Evolutionary conservation across 306 rosid genomes (phyloP).

Genomic region (Rosa multiflora): DNA sequence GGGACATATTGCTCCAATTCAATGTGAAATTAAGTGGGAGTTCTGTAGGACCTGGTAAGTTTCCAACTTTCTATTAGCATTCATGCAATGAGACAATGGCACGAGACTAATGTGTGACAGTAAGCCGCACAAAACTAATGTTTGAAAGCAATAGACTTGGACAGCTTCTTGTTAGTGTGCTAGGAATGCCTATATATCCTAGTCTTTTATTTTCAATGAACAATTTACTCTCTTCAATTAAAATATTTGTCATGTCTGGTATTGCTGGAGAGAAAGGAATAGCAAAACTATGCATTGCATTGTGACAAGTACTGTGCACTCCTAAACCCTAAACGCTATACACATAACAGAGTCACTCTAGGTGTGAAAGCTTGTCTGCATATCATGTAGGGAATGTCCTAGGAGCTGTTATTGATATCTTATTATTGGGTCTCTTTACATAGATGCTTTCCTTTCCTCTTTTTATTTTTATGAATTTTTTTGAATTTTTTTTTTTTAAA

Average conservation of each 20-base stretch:
- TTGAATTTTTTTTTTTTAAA: neutral
- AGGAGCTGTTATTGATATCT: neutral
- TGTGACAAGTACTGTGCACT: neutral
- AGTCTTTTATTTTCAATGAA: constrained; percentile 20
- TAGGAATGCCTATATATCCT: constrained; percentile 15
- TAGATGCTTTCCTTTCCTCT: neutral
- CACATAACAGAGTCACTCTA: neutral
- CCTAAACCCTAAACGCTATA: neutral
- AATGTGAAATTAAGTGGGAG: constrained; percentile 29
- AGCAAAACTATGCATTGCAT: neutral
- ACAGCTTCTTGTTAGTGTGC: constrained; percentile 27
- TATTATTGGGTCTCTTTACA: neutral
- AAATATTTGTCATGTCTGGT: neutral
- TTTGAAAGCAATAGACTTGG: constrained; percentile 30
- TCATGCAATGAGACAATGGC: constrained; percentile 1
- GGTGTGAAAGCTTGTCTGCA: neutral
- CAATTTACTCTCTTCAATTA: constrained; percentile 12
- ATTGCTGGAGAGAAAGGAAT: neutral
- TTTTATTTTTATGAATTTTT: neutral
- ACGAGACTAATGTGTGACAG: constrained; percentile 13
- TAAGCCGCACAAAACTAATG: constrained; percentile 3
- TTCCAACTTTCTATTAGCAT: constrained; percentile 27
- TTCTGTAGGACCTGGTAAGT: constrained; percentile 22
- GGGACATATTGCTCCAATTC: constrained; percentile 36
- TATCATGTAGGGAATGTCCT: neutral